Percentiles rank a stretch among this genome's conserved stretches.
Evolutionary conservation across 1,139 yeast genomes (phyloP).

Genomic region (Diutina mesorugosa): DNA sequence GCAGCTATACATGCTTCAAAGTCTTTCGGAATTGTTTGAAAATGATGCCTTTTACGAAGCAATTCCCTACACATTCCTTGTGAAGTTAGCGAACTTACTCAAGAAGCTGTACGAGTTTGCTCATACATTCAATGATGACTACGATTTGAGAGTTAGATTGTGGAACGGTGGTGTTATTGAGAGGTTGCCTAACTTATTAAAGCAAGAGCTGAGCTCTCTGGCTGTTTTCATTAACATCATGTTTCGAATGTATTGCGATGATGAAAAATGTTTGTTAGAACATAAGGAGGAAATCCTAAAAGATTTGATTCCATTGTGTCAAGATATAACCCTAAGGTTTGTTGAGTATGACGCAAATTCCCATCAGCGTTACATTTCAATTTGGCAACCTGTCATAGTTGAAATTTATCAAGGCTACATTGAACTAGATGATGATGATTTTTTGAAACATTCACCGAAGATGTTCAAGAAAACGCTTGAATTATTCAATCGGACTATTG

Average conservation of each 20-base stretch:
- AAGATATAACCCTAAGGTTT: conserved; percentile 55
- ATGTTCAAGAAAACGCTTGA: conserved; percentile 59
- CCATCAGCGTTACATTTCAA: conserved; percentile 67
- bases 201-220: conserved; percentile 85
- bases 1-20: conserved; percentile 80
- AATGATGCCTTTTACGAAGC: conserved; percentile 55
- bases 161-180: conserved; percentile 92
- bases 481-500: conserved; percentile 56
- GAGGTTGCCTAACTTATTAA: conserved; percentile 78
- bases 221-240: conserved; percentile 75
- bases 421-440: conserved; percentile 68
- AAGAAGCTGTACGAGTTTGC: conserved; percentile 72
- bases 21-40: conserved; percentile 66
- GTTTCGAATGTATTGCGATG: conserved; percentile 71
- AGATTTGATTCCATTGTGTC: conserved; percentile 60
- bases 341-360: conserved; percentile 60
- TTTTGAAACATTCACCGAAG: conserved; percentile 44
- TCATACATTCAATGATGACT: conserved; percentile 75
- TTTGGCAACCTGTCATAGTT: conserved; percentile 88
- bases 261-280: conserved; percentile 27
- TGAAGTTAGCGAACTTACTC: conserved; percentile 46
- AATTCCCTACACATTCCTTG: conserved; percentile 54
- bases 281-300: conserved; percentile 31
- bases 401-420: conserved; percentile 75
- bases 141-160: conserved; percentile 69